phyloP scores from a whole-genome alignment of 2,329 filamentous ascomycete genomes.

The Pyricularia pennisetigena region DNA sequence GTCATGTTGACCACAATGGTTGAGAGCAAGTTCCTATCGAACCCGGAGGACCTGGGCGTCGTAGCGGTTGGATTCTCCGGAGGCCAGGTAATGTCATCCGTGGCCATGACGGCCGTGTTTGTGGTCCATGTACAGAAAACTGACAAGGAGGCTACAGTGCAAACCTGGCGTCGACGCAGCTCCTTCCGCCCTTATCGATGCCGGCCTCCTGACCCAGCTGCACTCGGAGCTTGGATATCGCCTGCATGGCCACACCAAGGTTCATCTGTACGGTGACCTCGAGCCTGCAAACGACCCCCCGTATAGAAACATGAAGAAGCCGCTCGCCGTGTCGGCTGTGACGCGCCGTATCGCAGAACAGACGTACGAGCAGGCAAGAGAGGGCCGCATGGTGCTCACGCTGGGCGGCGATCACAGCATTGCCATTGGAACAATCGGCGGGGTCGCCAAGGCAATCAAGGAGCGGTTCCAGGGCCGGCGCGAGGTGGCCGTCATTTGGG shows the following conservation, averaged over 20 bases:
- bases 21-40: slow-evolving; percentile 66
- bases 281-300: slow-evolving; percentile 64
- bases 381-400: slow-evolving; percentile 82
- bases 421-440: slow-evolving; percentile 86
- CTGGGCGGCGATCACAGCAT: slow-evolving; percentile 95
- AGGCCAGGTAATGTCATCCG: slow-evolving; percentile 63
- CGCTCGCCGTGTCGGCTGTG: slow-evolving; percentile 74
- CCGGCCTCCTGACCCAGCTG: slow-evolving; percentile 77
- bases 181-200: slow-evolving; percentile 78
- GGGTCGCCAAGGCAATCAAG: slow-evolving; percentile 74
- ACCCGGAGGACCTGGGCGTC: slow-evolving; percentile 73
- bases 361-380: slow-evolving; percentile 75
- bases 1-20: slow-evolving; percentile 44
- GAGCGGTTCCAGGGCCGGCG: slow-evolving; percentile 59
- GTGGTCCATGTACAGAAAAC: background rate
- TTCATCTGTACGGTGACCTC: slow-evolving; percentile 73
- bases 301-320: slow-evolving; percentile 90
- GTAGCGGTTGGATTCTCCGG: slow-evolving; percentile 95
- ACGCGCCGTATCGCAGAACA: slow-evolving; percentile 71
- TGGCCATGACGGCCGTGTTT: background rate
- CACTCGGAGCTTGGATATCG: slow-evolving; percentile 80
- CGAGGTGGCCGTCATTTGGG: slow-evolving; percentile 95
- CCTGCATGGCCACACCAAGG: slow-evolving; percentile 70
- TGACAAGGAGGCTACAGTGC: slow-evolving; percentile 41
- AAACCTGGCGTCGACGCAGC: slow-evolving; percentile 89